Evolutionary conservation across 805 yeast species (phyloP), one percentile per base, ranked within the genome.

Genomic region (Brettanomyces naardenensis): DNA sequence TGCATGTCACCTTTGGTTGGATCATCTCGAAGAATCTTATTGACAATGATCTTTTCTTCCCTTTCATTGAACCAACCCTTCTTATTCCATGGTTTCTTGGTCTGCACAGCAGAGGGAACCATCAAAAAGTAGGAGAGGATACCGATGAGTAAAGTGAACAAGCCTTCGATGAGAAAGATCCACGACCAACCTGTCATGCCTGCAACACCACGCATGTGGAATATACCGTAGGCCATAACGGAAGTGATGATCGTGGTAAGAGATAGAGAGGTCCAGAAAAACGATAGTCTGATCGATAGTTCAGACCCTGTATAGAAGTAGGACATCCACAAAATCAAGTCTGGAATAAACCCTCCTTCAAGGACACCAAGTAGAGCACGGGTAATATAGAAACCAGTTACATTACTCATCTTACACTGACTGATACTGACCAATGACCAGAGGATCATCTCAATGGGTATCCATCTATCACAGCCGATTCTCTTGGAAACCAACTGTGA

Each of bases 261-360:
- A 1, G 78, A 70, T 40, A 68, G 62, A 3, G 80, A 67, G 18
- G 75, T 66, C 70, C 80, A 80, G 52, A 80, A 79, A 47, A 67
- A 67, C 0, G 82, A 70, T 21, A 79, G 58, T 38, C 87, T 61
- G 19, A 75, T 54, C 1, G 83, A 66, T 14, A 80, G 61, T 54
- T 81, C 87, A 21, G 63, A 54, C 22, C 71, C 51, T 7, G 75
- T 80, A 59, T 73, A 81, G 57, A 79, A 80, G 55, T 78, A 80
- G 2, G 80, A 71, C 54, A 80, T 59, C 76, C 80, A 80, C 34
- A 79, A 58, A 39, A 73, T 68, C 25, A 72, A 58, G 47, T 79
- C 86, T 25, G 82, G 79, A 38, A 81, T 78, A 42, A 78, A 78
- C 0, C 87, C 86, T 40, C 86, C 86, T 53, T 80, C 79, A n/a